These are phyloP conservation scores for Solanum chacoense DNA, from an alignment of 305 asterid genomes.

Conservation along the genomic window DNA sequence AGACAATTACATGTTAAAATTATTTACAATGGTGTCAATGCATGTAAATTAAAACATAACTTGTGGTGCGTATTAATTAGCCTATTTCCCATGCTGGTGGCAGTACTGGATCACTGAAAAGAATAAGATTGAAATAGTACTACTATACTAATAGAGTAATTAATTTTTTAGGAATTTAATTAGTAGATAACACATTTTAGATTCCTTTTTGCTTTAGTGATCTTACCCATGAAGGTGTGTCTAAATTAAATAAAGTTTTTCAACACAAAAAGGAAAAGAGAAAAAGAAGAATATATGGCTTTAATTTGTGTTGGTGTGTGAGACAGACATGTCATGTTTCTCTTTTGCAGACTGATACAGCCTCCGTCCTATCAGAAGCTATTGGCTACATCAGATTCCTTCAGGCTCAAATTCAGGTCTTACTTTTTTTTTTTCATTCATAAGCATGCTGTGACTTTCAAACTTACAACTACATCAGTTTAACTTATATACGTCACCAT, in stretches of 20 bases:
- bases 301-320: conserved; percentile 10
- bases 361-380: conserved; percentile 87
- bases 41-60: not conserved
- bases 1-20: conserved; percentile 2
- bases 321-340: conserved; percentile 18
- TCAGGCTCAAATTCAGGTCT: conserved; percentile 76
- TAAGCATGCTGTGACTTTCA: not conserved
- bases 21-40: not conserved
- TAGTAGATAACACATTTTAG: not conserved
- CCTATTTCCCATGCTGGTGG: not conserved
- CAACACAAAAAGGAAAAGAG: not conserved
- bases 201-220: not conserved
- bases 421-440: conserved; percentile 12
- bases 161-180: not conserved
- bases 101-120: not conserved
- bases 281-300: not conserved
- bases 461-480: not conserved
- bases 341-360: conserved; percentile 92
- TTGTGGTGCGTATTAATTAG: not conserved
- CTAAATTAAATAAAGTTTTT: not conserved
- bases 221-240: not conserved
- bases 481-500: not conserved
- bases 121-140: not conserved
- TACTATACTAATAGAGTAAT: too few relatives aligned
- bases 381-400: conserved; percentile 87